Evolutionary conservation across 2,329 filamentous ascomycete genomes (phyloP), one percentile per base, ranked within the genome.

Genomic region (Diaporthe ilicicola): DNA sequence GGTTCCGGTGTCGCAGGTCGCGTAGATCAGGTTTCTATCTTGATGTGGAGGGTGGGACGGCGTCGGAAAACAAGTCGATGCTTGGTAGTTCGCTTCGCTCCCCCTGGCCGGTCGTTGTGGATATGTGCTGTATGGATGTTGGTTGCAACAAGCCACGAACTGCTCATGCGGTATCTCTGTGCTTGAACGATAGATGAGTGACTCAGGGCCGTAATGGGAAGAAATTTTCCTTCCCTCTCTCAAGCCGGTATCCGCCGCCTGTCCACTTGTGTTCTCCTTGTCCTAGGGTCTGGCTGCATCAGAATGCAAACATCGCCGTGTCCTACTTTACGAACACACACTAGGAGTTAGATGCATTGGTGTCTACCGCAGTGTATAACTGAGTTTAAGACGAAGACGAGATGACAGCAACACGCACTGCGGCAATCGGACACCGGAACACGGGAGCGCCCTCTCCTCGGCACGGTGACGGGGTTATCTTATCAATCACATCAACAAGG

Each of bases 51-150:
- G 59, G 59, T 8, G 44, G 56, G 17, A 34, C 34, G 56, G 56
- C 42, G 56, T 4, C 56, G 56, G 59, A 22, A 44, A 62, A 62
- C 42, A 34, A 10, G 27, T 48, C 42, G 56, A 27, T 48, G 59
- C 59, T 62, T 62, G 42, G 59, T 48, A 62, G 59, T 62, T 62
- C 59, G 59, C 59, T 34, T 62, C 59, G 59, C 46, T 22, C 39
- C 59, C 59, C 59, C 22, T n/a, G 59, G 27, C 59, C 42, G 59
- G 29, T 19, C 27, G 59, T 62, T 48, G 59, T 62, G 59, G 59
- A 12, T 62, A 62, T 48, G 29, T 34, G 32, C 32, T 34, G 32
- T 34, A 34, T 34, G 34, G 27, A 17, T 15, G 42, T 48, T 17
- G 59, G 24, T 19, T 24, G 42, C 42, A 48, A 48, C 56, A 62